Conservation (phyloP, 202 grass and related monocot genomes). For the Setaria italica region DNA sequence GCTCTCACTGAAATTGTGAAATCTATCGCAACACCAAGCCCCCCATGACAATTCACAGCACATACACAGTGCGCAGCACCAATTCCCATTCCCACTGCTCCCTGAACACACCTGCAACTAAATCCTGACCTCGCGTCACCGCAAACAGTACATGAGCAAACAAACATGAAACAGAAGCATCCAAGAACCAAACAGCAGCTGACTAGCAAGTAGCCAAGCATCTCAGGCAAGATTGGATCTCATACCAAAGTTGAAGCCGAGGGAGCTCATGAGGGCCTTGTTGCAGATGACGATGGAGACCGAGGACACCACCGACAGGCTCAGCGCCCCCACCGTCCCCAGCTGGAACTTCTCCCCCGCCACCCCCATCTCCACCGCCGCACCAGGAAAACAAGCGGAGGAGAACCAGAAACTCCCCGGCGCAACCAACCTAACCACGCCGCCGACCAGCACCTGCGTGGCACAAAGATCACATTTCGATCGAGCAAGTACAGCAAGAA, state of each 20-base stretch:
- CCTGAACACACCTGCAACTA: neutral
- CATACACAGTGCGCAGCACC: constrained; percentile 3
- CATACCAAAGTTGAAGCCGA: constrained; percentile 88
- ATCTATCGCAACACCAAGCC: neutral
- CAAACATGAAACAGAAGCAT: constrained; percentile 28
- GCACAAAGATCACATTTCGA: constrained; percentile 50
- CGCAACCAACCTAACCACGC: constrained; percentile 5
- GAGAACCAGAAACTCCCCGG: neutral
- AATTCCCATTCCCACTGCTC: constrained; percentile 25
- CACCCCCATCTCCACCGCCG: constrained; percentile 46
- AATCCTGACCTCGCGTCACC: constrained; percentile 10
- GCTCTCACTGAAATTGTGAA: neutral
- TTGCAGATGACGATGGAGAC: constrained; percentile 97
- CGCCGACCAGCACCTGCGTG: constrained; percentile 40
- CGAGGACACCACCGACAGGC: constrained; percentile 90
- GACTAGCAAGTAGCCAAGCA: constrained; percentile 16
- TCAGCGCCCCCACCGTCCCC: constrained; percentile 87
- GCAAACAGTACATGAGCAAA: neutral
- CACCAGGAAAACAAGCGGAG: constrained; percentile 10
- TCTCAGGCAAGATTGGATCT: constrained; percentile 64
- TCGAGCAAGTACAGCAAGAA: neutral
- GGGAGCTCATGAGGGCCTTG: constrained; percentile 96
- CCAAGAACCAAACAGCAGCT: neutral
- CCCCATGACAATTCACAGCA: neutral
- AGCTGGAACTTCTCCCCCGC: constrained; percentile 86